phyloP scores from a whole-genome alignment of 208 protist species.

The Trypanosoma rangeli region DNA sequence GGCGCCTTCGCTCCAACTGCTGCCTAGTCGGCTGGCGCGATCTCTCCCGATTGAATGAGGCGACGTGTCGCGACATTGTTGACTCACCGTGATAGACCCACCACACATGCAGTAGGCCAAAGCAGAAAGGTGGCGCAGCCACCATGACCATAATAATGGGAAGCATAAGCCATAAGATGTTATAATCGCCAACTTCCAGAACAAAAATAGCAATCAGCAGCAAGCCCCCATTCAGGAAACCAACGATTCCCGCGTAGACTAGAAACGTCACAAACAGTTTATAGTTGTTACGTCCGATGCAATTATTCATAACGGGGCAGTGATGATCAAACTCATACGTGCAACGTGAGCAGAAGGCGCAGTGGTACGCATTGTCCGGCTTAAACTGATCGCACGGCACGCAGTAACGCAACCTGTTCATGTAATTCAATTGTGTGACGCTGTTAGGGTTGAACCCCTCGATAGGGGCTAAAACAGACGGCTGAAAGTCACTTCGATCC shows the following conservation, averaged over 20 bases:
- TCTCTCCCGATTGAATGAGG: not conserved
- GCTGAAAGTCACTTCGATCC: not conserved
- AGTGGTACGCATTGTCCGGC: conserved; percentile 83
- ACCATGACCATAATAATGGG: conserved; percentile 32
- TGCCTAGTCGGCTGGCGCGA: conserved; percentile 8
- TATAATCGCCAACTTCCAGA: conserved; percentile 29
- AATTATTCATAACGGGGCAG: conserved; percentile 92
- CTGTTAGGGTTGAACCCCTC: conserved; percentile 36
- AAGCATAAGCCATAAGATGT: conserved; percentile 35
- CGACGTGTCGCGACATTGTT: conserved; percentile 48
- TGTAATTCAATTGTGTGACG: conserved; percentile 36
- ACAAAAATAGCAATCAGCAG: conserved; percentile 43
- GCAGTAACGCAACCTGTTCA: conserved; percentile 63
- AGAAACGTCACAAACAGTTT: conserved; percentile 84
- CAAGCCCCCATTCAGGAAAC: conserved; percentile 23
- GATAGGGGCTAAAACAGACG: conserved; percentile 28
- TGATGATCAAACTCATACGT: conserved; percentile 90
- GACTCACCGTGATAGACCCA: conserved; percentile 40
- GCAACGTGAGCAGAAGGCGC: conserved; percentile 72
- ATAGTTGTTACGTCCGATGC: conserved; percentile 87
- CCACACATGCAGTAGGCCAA: conserved; percentile 37
- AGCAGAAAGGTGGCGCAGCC: conserved; percentile 25
- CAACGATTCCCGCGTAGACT: conserved; percentile 44
- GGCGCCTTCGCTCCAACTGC: conserved; percentile 18
- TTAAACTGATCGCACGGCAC: conserved; percentile 65